Conservation (phyloP, 1,284 basidiomycete species). For the Austroboletus rostrupii region DNA sequence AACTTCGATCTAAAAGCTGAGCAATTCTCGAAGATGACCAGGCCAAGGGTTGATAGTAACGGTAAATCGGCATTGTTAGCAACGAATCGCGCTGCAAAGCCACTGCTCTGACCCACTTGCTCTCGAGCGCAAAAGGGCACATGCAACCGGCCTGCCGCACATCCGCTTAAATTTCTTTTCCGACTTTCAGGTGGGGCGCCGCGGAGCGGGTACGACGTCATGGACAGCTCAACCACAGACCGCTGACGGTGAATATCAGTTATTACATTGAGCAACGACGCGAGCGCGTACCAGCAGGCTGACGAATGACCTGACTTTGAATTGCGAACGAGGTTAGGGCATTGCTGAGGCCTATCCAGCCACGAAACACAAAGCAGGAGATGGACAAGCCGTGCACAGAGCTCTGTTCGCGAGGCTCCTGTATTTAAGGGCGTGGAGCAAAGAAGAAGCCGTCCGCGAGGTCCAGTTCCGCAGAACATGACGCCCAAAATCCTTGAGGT, state of each 20-base stretch:
- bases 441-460: constrained; percentile 15
- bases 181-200: constrained; percentile 13
- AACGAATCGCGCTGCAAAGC: constrained; percentile 17
- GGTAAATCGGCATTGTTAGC: constrained; percentile 9
- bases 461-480: constrained; percentile 19
- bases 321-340: constrained; percentile 31
- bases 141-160: constrained; percentile 4
- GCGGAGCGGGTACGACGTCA: constrained; percentile 11
- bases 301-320: constrained; percentile 37
- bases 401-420: constrained; percentile 27
- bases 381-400: constrained; percentile 37
- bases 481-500: constrained; percentile 18
- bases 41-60: constrained; percentile 7
- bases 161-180: constrained; percentile 14
- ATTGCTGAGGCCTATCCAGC: constrained; percentile 27
- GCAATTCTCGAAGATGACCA: constrained; percentile 11
- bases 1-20: constrained; percentile 2
- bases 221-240: constrained; percentile 4
- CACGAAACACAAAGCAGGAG: constrained; percentile 35
- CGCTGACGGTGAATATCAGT: constrained; percentile 31
- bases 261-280: constrained; percentile 33
- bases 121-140: constrained; percentile 2
- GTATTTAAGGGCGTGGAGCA: constrained; percentile 27
- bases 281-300: constrained; percentile 35
- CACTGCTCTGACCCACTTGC: constrained; percentile 18